Evolutionary conservation across 495 filamentous ascomycete genomes (phyloP).

Genomic region (Aspergillus indologenus): DNA sequence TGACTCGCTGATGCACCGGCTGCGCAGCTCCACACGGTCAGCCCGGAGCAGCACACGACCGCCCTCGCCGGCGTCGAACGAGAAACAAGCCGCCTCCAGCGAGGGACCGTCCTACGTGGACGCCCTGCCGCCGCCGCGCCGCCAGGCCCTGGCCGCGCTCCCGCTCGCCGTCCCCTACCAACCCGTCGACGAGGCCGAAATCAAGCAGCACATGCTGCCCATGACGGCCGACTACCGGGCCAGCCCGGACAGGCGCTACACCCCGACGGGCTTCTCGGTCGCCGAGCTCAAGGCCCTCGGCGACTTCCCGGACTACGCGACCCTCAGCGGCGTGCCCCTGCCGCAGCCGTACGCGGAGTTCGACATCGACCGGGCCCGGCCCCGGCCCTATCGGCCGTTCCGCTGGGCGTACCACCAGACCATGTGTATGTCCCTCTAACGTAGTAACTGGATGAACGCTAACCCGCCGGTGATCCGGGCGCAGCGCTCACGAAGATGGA

Average conservation of each 20-base stretch:
- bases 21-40: constrained; percentile 34
- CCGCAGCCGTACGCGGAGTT: constrained; percentile 65
- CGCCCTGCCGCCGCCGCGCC: constrained; percentile 55
- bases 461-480: too few relatives aligned
- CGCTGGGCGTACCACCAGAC: constrained; percentile 90
- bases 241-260: constrained; percentile 43
- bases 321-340: constrained; percentile 73
- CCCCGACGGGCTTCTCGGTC: constrained; percentile 59
- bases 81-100: constrained; percentile 25
- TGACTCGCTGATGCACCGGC: constrained; percentile 12
- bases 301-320: constrained; percentile 80
- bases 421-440: constrained; percentile 71
- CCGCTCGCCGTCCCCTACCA: constrained; percentile 20
- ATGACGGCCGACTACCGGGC: constrained; percentile 43
- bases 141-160: constrained; percentile 45
- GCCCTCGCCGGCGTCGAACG: constrained; percentile 54
- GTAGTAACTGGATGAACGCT: too few relatives aligned
- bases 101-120: constrained; percentile 39
- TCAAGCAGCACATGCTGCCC: constrained; percentile 36
- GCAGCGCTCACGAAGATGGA: constrained; percentile 78
- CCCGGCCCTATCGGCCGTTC: constrained; percentile 77
- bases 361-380: constrained; percentile 59
- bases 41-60: constrained; percentile 54
- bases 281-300: constrained; percentile 72
- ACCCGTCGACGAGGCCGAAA: constrained; percentile 31